Conservation (phyloP, 2,329 filamentous ascomycete species). For the Claviceps pusilla region DNA sequence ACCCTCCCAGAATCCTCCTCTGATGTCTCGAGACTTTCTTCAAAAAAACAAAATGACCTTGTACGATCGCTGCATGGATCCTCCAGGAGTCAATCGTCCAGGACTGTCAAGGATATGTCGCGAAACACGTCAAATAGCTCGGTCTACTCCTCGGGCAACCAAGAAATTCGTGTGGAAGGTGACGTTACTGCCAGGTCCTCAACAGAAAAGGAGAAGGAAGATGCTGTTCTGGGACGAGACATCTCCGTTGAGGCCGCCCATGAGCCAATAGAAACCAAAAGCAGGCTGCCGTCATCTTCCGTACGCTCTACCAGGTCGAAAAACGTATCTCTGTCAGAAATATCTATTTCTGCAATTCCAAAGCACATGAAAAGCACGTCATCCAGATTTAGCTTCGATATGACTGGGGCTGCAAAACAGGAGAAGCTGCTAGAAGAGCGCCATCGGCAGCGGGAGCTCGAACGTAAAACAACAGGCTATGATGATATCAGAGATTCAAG, state of each 20-base stretch:
- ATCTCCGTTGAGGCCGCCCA: not conserved
- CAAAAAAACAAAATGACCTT: not conserved
- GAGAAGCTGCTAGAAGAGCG: slow-evolving; percentile 59
- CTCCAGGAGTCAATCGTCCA: not conserved
- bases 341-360: slow-evolving; percentile 37
- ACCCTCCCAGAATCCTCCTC: slow-evolving; percentile 10
- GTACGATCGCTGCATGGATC: not conserved
- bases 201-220: not conserved
- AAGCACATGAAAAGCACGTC: slow-evolving; percentile 62
- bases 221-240: not conserved
- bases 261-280: not conserved
- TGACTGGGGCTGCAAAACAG: slow-evolving; percentile 53
- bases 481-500: slow-evolving; percentile 33
- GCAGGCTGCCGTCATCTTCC: slow-evolving; percentile 8
- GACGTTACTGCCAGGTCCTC: not conserved
- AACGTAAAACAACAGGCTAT: slow-evolving; percentile 33
- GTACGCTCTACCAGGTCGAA: slow-evolving; percentile 28
- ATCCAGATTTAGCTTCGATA: slow-evolving; percentile 70
- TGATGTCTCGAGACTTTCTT: not conserved
- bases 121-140: not conserved
- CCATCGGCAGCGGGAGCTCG: slow-evolving; percentile 51
- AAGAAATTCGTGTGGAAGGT: not conserved
- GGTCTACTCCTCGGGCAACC: not conserved
- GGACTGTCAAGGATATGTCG: not conserved
- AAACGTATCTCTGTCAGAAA: slow-evolving; percentile 35